Conservation (phyloP, 2,329 filamentous ascomycete species). For the Arthroderma sp. region DNA sequence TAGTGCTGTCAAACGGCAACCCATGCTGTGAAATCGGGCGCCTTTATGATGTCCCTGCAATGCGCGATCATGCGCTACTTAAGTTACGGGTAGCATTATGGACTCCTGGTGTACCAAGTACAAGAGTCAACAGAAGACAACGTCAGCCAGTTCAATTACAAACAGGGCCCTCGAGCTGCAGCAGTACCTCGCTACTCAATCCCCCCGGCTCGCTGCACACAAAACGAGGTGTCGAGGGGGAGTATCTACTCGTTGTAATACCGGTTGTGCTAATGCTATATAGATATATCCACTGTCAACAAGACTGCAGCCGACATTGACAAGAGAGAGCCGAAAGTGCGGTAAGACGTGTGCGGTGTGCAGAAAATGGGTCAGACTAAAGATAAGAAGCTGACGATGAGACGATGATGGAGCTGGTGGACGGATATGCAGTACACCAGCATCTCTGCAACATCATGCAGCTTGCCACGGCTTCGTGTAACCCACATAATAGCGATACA, state of each 20-base stretch:
- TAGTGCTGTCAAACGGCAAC: neutral
- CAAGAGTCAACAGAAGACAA: too few relatives aligned
- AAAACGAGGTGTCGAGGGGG: too few relatives aligned
- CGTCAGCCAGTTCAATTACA: too few relatives aligned
- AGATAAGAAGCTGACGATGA: neutral
- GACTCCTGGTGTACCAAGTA: neutral
- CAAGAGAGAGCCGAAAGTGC: neutral
- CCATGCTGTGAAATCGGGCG: neutral
- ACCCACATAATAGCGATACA: neutral
- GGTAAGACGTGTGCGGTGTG: neutral
- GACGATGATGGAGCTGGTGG: neutral
- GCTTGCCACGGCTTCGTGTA: slow-evolving; percentile 1
- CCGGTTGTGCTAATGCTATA: neutral
- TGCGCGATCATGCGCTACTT: neutral
- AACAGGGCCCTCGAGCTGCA: too few relatives aligned
- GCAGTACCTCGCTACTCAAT: too few relatives aligned
- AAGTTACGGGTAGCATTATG: neutral
- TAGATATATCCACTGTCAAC: neutral
- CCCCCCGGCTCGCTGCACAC: too few relatives aligned
- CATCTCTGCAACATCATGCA: neutral
- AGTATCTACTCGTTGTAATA: neutral
- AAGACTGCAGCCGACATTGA: too few relatives aligned
- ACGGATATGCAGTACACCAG: neutral
- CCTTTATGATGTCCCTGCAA: neutral
- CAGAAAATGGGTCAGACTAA: neutral